Base-by-base conservation (phyloP, 2,329 filamentous ascomycete genomes). In the Cercospora berteroae region DNA sequence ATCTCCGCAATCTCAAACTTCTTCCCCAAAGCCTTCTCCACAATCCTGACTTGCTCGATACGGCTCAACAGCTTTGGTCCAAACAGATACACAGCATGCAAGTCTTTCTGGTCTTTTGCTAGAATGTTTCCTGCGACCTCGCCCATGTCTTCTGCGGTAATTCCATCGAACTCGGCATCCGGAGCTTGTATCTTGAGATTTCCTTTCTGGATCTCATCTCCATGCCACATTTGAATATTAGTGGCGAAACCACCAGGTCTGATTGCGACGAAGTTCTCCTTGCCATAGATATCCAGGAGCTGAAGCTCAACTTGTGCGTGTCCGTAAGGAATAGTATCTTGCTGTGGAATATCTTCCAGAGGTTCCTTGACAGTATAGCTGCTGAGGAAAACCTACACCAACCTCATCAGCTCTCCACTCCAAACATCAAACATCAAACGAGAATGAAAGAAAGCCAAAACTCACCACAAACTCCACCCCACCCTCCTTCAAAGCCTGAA, bases 241-340 rank as follows among this genome's bases (percentile, higher is more conserved):
- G 74, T 84, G 10, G 79, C 79, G 67, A 85, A 86, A 9, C 64
- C 77, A 1, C 76, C 81, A 0, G 83, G 81, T 7, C 83, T 77
- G 0, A 84, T 64, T 0, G 80, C 79, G 2, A 81, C 77, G 64
- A 79, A 83, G 6, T 75, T 72, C 9, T 74, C 73, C 3, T 65
- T 13, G 0, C 81, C 79, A 50, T 81, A 83, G 0, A 82, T 70
- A 4, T 82, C 79, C 3, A 79, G 74, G 27, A 85, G 74, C 25
- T 67, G 77, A 8, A 81, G 67, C 72, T 86, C 84, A 12, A 82
- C 79, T 62, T 80, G 77, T 1, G 80, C 81, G 68, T 86, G 84
- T 6, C 73, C 25, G 55, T 75, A 81, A 1, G 80, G 67, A 23
- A 85, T 81, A 18, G 78, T 25, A 0, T 80, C 74, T 1, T n/a